These are phyloP conservation scores for Dryadomyces sulphureus DNA, from an alignment of 2,329 filamentous ascomycete species.

Conservation along the genomic window DNA sequence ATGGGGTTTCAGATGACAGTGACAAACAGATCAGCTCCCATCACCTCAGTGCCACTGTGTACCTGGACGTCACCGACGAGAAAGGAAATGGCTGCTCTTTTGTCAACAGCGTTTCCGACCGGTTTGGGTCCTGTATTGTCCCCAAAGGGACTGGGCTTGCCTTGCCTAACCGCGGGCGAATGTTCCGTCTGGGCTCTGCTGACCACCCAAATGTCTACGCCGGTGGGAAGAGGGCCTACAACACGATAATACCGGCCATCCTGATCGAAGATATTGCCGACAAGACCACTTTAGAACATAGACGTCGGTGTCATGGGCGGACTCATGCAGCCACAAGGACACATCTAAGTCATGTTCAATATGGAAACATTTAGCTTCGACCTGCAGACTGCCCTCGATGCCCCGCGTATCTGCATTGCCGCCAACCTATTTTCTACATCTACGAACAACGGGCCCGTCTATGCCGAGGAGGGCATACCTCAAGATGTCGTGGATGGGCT, in stretches of 20 bases:
- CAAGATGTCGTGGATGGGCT: conserved; percentile 50
- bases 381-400: conserved; percentile 75
- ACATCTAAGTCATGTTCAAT: conserved; percentile 81
- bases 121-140: conserved; percentile 74
- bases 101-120: conserved; percentile 85
- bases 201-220: conserved; percentile 66
- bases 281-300: too few species aligned
- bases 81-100: conserved; percentile 83
- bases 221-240: conserved; percentile 76
- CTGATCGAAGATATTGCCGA: conserved; percentile 44
- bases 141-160: conserved; percentile 80
- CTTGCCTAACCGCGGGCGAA: conserved; percentile 77
- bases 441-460: conserved; percentile 39
- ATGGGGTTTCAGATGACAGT: not conserved
- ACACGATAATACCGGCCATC: conserved; percentile 89
- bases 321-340: conserved; percentile 94
- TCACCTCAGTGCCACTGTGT: conserved; percentile 72
- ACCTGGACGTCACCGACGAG: conserved; percentile 71
- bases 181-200: conserved; percentile 53
- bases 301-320: conserved; percentile 75
- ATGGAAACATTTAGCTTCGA: conserved; percentile 68
- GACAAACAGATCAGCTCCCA: not conserved
- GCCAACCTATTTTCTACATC: conserved; percentile 31
- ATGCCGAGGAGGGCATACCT: conserved; percentile 66
- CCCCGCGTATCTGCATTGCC: conserved; percentile 73